Percentiles rank a stretch among this genome's conserved stretches.
Evolutionary conservation across 2,329 filamentous ascomycete species (phyloP).

Genomic region (Purpureocillium takamizusanense): DNA sequence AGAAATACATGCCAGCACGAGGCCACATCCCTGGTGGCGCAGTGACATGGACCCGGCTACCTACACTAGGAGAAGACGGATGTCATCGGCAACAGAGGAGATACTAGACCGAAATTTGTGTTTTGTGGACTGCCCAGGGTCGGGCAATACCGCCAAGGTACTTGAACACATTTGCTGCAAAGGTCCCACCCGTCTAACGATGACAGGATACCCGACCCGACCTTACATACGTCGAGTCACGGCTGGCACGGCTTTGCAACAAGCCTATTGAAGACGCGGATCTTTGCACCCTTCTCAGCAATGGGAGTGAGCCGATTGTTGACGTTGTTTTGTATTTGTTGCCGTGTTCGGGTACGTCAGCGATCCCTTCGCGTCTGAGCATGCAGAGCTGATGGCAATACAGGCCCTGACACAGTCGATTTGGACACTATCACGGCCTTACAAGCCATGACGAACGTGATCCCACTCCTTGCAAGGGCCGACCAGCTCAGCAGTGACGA

Average conservation of each 20-base stretch:
- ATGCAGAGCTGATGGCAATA: slow-evolving; percentile 8
- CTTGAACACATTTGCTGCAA: no score
- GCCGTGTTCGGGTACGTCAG: slow-evolving; percentile 49
- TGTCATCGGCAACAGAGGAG: slow-evolving; percentile 56
- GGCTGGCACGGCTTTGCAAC: slow-evolving; percentile 17
- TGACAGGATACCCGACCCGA: slow-evolving; percentile 40
- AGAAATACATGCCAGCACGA: slow-evolving; percentile 72
- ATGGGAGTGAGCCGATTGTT: slow-evolving; percentile 73
- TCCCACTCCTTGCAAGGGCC: slow-evolving; percentile 70
- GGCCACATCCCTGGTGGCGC: slow-evolving; percentile 86
- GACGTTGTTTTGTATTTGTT: slow-evolving; percentile 82
- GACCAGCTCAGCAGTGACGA: slow-evolving; percentile 58
- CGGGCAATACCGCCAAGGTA: neutral
- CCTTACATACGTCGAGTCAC: slow-evolving; percentile 60
- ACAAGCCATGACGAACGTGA: slow-evolving; percentile 68
- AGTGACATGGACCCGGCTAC: slow-evolving; percentile 60
- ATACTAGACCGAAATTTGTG: slow-evolving; percentile 87
- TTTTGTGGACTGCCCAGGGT: slow-evolving; percentile 68
- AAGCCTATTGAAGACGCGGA: slow-evolving; percentile 63
- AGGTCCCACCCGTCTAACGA: slow-evolving; percentile 12
- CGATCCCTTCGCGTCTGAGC: neutral
- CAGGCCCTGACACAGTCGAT: slow-evolving; percentile 37
- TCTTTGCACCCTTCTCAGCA: slow-evolving; percentile 67
- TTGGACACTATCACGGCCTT: slow-evolving; percentile 64
- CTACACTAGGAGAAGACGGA: slow-evolving; percentile 45